Conservation (phyloP, 2,329 filamentous ascomycete species). For the Hymenoscyphus occultus region DNA sequence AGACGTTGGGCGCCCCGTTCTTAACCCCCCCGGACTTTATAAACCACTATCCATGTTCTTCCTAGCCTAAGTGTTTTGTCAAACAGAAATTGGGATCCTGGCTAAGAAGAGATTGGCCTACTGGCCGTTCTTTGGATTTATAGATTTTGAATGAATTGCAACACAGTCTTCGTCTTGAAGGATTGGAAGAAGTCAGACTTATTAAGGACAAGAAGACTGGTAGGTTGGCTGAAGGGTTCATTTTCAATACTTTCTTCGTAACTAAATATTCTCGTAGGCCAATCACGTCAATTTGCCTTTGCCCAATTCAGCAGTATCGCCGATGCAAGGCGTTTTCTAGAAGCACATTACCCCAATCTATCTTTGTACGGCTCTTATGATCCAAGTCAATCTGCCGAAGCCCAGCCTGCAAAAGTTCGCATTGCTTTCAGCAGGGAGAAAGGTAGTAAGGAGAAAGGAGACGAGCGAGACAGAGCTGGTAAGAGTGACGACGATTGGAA, state of each 20-base stretch:
- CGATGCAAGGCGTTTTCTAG: slow-evolving; percentile 51
- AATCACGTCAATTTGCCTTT: slow-evolving; percentile 55
- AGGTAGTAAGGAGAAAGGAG: slow-evolving; percentile 39
- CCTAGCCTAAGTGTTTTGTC: slow-evolving; percentile 37
- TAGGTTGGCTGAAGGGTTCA: slow-evolving; percentile 28
- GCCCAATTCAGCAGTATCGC: slow-evolving; percentile 49
- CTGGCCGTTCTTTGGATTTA: slow-evolving; percentile 37
- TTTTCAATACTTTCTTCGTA: background rate
- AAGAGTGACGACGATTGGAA: slow-evolving; percentile 54
- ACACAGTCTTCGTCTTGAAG: slow-evolving; percentile 48
- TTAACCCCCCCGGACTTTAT: slow-evolving; percentile 24
- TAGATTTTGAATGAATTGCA: slow-evolving; percentile 55
- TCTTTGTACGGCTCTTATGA: slow-evolving; percentile 46
- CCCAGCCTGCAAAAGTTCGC: slow-evolving; percentile 38
- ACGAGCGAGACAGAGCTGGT: slow-evolving; percentile 39
- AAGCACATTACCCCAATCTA: slow-evolving; percentile 49
- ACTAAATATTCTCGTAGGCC: slow-evolving; percentile 39
- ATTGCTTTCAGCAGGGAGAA: slow-evolving; percentile 53
- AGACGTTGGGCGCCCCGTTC: slow-evolving; percentile 48
- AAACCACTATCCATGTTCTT: slow-evolving; percentile 20
- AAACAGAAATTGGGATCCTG: slow-evolving; percentile 36
- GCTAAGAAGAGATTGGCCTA: slow-evolving; percentile 38
- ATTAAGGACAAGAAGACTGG: slow-evolving; percentile 58
- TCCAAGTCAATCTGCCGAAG: slow-evolving; percentile 41
- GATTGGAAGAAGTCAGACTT: slow-evolving; percentile 54